phyloP scores from a whole-genome alignment of 2,329 filamentous ascomycete species.

The Blastomyces emzantsi region DNA sequence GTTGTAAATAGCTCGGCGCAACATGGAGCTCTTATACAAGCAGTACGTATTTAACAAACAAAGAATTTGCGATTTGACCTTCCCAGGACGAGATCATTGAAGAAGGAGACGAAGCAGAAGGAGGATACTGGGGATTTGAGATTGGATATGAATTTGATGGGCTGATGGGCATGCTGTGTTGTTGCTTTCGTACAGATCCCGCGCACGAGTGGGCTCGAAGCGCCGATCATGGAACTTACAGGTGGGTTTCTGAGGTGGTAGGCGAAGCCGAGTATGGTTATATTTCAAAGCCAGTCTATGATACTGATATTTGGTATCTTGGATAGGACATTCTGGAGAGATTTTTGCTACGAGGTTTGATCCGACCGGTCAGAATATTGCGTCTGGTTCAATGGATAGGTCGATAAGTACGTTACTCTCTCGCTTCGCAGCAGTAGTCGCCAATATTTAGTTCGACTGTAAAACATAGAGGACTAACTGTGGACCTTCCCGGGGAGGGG shows the following conservation, averaged over 20 bases:
- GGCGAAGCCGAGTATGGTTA: background rate
- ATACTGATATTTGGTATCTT: constrained; percentile 1
- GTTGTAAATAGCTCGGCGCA: constrained; percentile 48
- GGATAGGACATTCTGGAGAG: constrained; percentile 59
- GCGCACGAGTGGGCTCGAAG: constrained; percentile 72
- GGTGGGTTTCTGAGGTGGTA: constrained; percentile 43
- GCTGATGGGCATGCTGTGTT: background rate
- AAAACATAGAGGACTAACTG: background rate
- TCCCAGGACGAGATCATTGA: no score
- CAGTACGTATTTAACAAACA: constrained; percentile 44
- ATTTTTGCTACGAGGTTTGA: constrained; percentile 89
- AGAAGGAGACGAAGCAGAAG: background rate
- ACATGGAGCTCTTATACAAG: constrained; percentile 57
- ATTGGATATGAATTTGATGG: background rate
- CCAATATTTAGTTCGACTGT: background rate
- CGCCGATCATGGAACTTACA: constrained; percentile 87
- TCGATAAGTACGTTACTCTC: constrained; percentile 59
- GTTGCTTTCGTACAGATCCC: constrained; percentile 48
- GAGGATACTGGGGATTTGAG: background rate
- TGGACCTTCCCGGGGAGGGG: background rate
- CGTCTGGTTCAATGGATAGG: constrained; percentile 91
- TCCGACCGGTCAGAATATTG: constrained; percentile 76
- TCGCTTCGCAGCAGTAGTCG: background rate
- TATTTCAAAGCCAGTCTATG: background rate
- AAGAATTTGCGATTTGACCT: background rate